Evolutionary conservation across 805 yeast species (phyloP), one percentile per base, ranked within the genome.

Genomic region (Blastobotrys peoriensis): DNA sequence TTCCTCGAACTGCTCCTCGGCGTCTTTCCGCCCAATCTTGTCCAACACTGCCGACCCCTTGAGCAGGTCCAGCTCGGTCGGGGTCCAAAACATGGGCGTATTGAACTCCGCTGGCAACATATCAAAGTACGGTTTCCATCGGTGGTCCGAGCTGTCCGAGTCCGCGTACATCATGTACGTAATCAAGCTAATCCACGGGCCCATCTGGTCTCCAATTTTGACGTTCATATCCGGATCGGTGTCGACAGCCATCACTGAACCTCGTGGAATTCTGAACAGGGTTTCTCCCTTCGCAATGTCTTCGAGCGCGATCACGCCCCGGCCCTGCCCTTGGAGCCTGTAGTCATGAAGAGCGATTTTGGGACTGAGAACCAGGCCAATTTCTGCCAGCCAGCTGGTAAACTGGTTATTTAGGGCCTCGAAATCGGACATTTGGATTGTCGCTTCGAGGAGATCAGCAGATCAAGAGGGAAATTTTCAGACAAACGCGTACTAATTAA

Each of bases 61-160:
- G 48, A 91, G 68, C 1, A 51, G 46, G 2, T 66, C 49, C 33
- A 84, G 57, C 46, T 91, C 93, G 0, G 69, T 71, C 0, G 76
- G 77, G 1, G 51, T 49, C 98, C 98, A 91, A 57, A 79, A 86
- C 78, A 88, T 84, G 46, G 88, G 73, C 28, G 81, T 81, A 56
- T 80, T 73, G 62, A 83, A 78, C 13, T 57, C 50, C 2, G 53
- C 58, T 0, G 98, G 98, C 34, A 91, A 68, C 0, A 89, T 76
- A 17, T 75, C 66, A 46, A 88, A 77, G 61, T 91, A 91, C 1
- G 78, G 72, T 42, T 59, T 61, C 95, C 96, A 91, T 25, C 63
- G 66, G 34, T 86, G 76, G 8, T 13, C 30, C 8, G 30, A 25
- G 30, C 30, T 25, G 0, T 62, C 64, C 35, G 68, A 65, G 41